Percentiles rank a stretch among this genome's conserved stretches.
These are phyloP conservation scores for Coprinopsis cinerea DNA, from an alignment of 768 basidiomycete species.

Conservation along the genomic window DNA sequence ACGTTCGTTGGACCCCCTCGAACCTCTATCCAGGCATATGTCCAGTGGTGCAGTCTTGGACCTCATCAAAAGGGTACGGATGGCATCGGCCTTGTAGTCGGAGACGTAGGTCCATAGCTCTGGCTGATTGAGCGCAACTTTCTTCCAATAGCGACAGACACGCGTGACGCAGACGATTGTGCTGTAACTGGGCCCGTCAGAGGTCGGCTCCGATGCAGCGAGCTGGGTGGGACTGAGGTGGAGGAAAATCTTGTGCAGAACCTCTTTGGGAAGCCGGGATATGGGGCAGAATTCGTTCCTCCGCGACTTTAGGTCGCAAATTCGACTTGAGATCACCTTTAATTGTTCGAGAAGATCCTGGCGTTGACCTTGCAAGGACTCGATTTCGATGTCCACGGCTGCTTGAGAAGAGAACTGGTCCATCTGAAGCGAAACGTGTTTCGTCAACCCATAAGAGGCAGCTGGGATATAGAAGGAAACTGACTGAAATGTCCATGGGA, in stretches of 20 bases:
- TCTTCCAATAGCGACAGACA: not conserved
- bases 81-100: not conserved
- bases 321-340: too few relatives aligned
- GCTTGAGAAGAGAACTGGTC: too few relatives aligned
- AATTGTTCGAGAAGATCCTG: too few relatives aligned
- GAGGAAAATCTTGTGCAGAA: not conserved
- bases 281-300: not conserved
- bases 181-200: not conserved
- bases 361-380: too few relatives aligned
- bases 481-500: too few relatives aligned
- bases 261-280: not conserved
- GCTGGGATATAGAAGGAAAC: too few relatives aligned
- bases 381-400: too few relatives aligned
- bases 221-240: not conserved
- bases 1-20: too few relatives aligned
- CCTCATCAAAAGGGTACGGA: not conserved
- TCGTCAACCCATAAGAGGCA: too few relatives aligned
- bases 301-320: not conserved
- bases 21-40: not conserved
- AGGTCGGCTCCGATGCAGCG: not conserved
- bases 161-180: not conserved
- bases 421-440: too few relatives aligned
- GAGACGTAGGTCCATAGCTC: not conserved
- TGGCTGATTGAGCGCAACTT: not conserved
- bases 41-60: not conserved